Evolutionary conservation across 441 rosid genomes (phyloP), one percentile per base, ranked within the genome.

Genomic region (Corymbia calophylla): DNA sequence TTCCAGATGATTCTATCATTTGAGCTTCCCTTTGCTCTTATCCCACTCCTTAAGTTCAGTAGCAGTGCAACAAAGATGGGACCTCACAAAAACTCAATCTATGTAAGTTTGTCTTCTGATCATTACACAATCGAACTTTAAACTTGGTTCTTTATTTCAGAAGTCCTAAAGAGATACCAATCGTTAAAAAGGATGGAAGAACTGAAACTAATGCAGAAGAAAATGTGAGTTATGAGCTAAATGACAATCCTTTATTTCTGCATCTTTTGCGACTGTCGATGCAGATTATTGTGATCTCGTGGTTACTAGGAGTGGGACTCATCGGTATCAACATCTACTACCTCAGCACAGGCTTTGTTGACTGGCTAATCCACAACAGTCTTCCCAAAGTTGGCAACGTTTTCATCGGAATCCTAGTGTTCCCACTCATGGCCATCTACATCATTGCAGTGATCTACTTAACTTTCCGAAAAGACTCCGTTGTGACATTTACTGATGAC

Each of bases 11-110:
- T 95, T 86, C 94, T 96, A 19, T 95, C 97, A 11, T 96, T 95
- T 89, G 97, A 95, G 82, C 95, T 96, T 53, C 98, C 97, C 49
- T 96, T 95, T 91, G 94, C 97, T 73, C 93, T 96, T 2, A 94
- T 96, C 81, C 98, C 98, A 27, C 96, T 96, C 73, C 96, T 96
- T 25, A 96, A 95, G 87, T 96, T 96, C 91, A 96, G 98, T 73
- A 95, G 97, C 90, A 93, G 96, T 87, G 53, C 93, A 68, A 93
- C 96, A 32, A 96, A 96, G 91, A 95, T 95, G 98, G 98, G 98
- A 54, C 96, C 97, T 1, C 95, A 95, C 91, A 95, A 92, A 92
- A 96, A 95, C 89, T 96, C 97, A 7, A 88, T 93, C 39, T 62
- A 8, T 29, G 98, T 95, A 87, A 93, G 96, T 90, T 70, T 1